These are phyloP conservation scores for Leccinum subatratum DNA, from an alignment of 1,284 basidiomycete species.

Conservation along the genomic window DNA sequence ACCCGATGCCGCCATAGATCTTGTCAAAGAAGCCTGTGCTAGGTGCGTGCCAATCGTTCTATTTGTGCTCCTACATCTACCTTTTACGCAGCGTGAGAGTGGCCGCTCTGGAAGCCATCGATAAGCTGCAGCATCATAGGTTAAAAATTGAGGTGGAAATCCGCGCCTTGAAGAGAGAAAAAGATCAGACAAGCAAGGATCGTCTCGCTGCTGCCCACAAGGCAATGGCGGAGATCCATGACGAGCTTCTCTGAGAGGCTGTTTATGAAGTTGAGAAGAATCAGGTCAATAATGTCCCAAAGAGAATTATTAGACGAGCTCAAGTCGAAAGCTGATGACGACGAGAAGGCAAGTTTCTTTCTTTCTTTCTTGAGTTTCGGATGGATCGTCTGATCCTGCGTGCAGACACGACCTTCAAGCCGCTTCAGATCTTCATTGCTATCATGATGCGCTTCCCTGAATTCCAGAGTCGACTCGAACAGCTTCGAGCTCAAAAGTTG, in stretches of 20 bases:
- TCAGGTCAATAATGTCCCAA: constrained; percentile 75
- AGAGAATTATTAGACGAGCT: constrained; percentile 91
- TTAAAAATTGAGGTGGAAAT: constrained; percentile 95
- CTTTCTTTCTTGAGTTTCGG: not conserved
- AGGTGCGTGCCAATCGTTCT: constrained; percentile 43
- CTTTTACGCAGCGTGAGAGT: constrained; percentile 69
- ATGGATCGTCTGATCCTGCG: constrained; percentile 3
- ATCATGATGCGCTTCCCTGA: constrained; percentile 95
- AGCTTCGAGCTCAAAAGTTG: constrained; percentile 70
- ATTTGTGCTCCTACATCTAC: not conserved
- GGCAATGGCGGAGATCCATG: constrained; percentile 82
- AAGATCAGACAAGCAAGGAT: constrained; percentile 87
- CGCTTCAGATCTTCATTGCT: constrained; percentile 88
- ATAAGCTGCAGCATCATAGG: constrained; percentile 88
- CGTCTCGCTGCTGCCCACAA: constrained; percentile 76
- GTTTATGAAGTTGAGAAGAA: constrained; percentile 89
- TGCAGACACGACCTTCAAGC: constrained; percentile 75
- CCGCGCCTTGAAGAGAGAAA: constrained; percentile 90
- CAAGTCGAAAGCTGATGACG: constrained; percentile 89
- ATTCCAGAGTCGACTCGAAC: constrained; percentile 68
- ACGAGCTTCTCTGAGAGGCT: constrained; percentile 85
- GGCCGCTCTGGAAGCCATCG: constrained; percentile 90
- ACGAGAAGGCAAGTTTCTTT: constrained; percentile 70
- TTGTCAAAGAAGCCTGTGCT: constrained; percentile 91
- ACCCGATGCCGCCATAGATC: constrained; percentile 89